Percentiles rank a stretch among this genome's conserved stretches.
phyloP scores from a whole-genome alignment of 1,139 yeast species.

The Yamadazyma sp. region DNA sequence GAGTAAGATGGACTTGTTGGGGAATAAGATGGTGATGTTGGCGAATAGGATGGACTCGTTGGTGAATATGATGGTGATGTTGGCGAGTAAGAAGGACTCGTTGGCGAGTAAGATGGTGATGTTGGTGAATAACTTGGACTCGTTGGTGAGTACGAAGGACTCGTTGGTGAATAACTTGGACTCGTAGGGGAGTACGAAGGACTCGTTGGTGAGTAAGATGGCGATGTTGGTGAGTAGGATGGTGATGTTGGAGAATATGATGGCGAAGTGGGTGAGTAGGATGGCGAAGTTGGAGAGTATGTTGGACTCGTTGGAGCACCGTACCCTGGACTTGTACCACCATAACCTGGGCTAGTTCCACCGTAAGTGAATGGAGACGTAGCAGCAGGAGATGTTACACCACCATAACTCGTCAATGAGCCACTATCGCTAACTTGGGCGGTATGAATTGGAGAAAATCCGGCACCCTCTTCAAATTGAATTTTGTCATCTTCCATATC shows the following conservation, averaged over 20 bases:
- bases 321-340: slow-evolving; percentile 59
- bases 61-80: slow-evolving; percentile 68
- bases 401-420: slow-evolving; percentile 88
- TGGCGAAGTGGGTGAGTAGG: slow-evolving; percentile 66
- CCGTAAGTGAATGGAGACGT: slow-evolving; percentile 62
- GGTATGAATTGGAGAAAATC: slow-evolving; percentile 92
- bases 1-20: slow-evolving; percentile 49
- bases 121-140: slow-evolving; percentile 76
- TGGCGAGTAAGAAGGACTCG: slow-evolving; percentile 55
- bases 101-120: slow-evolving; percentile 57
- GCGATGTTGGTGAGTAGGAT: slow-evolving; percentile 51
- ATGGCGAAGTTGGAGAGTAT: slow-evolving; percentile 65
- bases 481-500: slow-evolving; percentile 77
- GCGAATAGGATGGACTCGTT: slow-evolving; percentile 59
- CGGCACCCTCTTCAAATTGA: slow-evolving; percentile 79
- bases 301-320: slow-evolving; percentile 41
- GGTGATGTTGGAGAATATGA: slow-evolving; percentile 54
- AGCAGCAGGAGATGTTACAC: slow-evolving; percentile 57
- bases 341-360: slow-evolving; percentile 64
- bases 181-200: slow-evolving; percentile 58
- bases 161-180: slow-evolving; percentile 74
- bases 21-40: slow-evolving; percentile 54
- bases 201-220: slow-evolving; percentile 61
- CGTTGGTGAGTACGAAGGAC: slow-evolving; percentile 71
- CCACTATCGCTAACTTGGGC: slow-evolving; percentile 84